Conservation (phyloP, 2,329 filamentous ascomycete genomes). For the Coleophoma eucalyptorum region DNA sequence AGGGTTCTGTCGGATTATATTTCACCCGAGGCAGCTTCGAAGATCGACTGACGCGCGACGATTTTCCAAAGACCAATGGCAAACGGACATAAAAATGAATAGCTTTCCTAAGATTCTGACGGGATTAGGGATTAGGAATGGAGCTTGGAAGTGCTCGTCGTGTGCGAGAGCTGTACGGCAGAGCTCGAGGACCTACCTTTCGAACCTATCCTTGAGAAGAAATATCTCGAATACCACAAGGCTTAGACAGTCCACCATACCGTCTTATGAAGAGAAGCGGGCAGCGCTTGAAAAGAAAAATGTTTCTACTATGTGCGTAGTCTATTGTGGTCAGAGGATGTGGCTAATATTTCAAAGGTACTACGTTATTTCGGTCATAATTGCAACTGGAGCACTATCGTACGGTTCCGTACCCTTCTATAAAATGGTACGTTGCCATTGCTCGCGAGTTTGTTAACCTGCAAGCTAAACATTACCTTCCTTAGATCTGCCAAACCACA, state of each 20-base stretch:
- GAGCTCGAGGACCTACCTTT: slow-evolving; percentile 13
- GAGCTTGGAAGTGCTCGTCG: slow-evolving; percentile 24
- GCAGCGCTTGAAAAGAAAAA: slow-evolving; percentile 66
- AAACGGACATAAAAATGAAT: slow-evolving; percentile 13
- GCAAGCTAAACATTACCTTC: slow-evolving; percentile 7
- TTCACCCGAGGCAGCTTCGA: background rate
- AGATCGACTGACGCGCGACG: too few species aligned
- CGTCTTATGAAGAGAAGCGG: slow-evolving; percentile 61
- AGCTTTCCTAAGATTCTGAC: slow-evolving; percentile 15
- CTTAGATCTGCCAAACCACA: slow-evolving; percentile 75
- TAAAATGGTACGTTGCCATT: slow-evolving; percentile 63
- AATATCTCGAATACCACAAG: slow-evolving; percentile 21
- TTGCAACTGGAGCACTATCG: slow-evolving; percentile 75
- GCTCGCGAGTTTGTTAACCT: background rate
- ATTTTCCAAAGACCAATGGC: too few species aligned
- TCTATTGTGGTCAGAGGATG: background rate
- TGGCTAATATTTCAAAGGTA: slow-evolving; percentile 43
- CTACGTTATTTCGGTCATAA: slow-evolving; percentile 73
- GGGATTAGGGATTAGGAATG: slow-evolving; percentile 16
- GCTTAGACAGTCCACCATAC: slow-evolving; percentile 28
- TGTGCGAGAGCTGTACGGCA: slow-evolving; percentile 16
- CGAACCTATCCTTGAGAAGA: slow-evolving; percentile 19
- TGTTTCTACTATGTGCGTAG: slow-evolving; percentile 55
- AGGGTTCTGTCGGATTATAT: background rate
- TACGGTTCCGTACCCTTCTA: slow-evolving; percentile 85